Base-by-base conservation (phyloP, 371 early-diverging fungal species). In the Mucor plumbeus region DNA sequence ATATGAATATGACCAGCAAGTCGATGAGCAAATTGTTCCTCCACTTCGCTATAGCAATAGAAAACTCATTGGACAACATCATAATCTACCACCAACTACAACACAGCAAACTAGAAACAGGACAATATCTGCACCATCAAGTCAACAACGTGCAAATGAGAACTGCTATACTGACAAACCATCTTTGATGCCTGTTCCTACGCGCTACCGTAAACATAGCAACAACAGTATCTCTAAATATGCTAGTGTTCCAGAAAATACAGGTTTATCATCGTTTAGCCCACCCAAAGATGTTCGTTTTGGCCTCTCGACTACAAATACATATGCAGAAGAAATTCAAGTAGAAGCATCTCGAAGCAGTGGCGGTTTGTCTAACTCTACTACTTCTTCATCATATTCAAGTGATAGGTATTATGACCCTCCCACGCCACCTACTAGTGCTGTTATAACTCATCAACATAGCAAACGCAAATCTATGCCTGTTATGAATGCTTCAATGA, bases 241-340 rank as follows among this genome's bases (percentile, higher is more conserved):
- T n/a, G 33, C 35, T 33, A 55, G 55, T 10, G 55, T 55, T 15
- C 55, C 55, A 33, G 55, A 55, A 55, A 35, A 55, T 55, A 26
- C 26, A 50, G 35, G 55, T 11, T 31, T 34, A 14, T 33, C 35
- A 14, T 55, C 55, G 3, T 55, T 55, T 13, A 17, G n/a, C n/a
- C 50, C 50, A 50, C 31, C 55, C 17, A 11, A 33, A 15, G 55
- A 55, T 31, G 35, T n/a, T 35, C 55, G 55, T 3, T 15, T 15
- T n/a, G 38, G 38, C 4, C 7, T 5, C 5, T 38, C 38, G 11
- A 38, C 38, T 11, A 11, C 38, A 7, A 7, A 38, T 38, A 41
- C 43, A 21, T 50, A 50, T 26, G 26, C 50, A 26, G 55, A 53
- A 11, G 31, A 55, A 5, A 35, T 55, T 13, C 55, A 55, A 55